These are phyloP conservation scores for Schizothecium vesticola DNA, from an alignment of 495 filamentous ascomycete genomes.

Conservation along the genomic window DNA sequence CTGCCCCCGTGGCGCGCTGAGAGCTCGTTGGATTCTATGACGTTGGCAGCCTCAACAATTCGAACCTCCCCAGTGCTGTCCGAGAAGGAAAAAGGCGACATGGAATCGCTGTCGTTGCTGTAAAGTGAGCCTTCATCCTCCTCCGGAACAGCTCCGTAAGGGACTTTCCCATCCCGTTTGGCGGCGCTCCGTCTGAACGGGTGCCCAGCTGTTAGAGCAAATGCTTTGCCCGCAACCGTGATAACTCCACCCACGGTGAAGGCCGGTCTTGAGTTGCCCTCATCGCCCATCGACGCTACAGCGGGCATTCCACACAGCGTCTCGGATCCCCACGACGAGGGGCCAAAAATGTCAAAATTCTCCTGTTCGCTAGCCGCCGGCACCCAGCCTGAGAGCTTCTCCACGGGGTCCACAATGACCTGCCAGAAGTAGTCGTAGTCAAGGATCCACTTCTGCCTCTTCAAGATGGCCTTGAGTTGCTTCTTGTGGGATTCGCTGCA, in stretches of 20 bases:
- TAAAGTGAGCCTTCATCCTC: not conserved
- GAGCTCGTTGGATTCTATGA: too few relatives aligned
- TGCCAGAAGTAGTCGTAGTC: not conserved
- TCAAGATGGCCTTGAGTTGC: not conserved
- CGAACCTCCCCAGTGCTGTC: too few relatives aligned
- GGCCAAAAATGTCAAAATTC: too few relatives aligned
- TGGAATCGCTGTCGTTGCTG: too few relatives aligned
- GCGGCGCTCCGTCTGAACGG: too few relatives aligned
- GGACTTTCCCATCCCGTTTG: too few relatives aligned
- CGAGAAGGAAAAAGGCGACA: too few relatives aligned
- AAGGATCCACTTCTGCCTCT: not conserved
- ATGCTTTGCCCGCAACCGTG: not conserved
- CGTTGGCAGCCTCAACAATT: too few relatives aligned
- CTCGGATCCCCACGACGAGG: not conserved
- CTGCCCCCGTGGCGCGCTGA: too few relatives aligned
- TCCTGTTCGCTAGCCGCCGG: too few relatives aligned
- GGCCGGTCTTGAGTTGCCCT: not conserved
- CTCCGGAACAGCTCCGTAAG: not conserved
- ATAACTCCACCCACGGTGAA: not conserved
- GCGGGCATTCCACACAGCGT: not conserved
- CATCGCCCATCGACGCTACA: too few relatives aligned
- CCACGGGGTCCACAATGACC: not conserved
- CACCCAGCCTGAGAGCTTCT: not conserved
- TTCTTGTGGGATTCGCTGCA: not conserved
- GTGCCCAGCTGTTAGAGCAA: not conserved